phyloP scores from a whole-genome alignment of 306 rosid species.

The Oemleria cerasiformis region DNA sequence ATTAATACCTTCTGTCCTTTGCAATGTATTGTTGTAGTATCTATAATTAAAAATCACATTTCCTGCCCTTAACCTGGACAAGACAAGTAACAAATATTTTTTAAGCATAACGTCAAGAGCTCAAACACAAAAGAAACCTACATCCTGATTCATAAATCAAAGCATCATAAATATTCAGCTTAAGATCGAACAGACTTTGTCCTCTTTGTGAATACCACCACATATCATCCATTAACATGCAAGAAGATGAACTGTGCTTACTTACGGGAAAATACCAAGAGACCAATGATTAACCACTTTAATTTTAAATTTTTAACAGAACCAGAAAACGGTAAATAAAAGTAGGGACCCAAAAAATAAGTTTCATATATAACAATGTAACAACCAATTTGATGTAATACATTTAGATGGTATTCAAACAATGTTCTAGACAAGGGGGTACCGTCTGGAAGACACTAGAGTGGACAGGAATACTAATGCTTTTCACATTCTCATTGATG shows the following conservation, averaged over 20 bases:
- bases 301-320: background rate
- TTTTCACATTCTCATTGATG: too few relatives aligned
- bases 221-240: background rate
- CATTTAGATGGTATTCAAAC: background rate
- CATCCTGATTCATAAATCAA: background rate
- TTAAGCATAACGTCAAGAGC: constrained; percentile 1
- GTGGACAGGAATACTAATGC: background rate
- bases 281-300: background rate
- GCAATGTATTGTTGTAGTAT: constrained; percentile 66
- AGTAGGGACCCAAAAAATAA: background rate
- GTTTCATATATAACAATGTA: background rate
- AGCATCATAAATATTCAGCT: background rate
- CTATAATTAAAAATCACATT: constrained; percentile 68
- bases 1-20: constrained; percentile 67
- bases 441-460: background rate
- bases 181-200: background rate
- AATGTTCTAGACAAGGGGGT: background rate
- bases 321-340: background rate
- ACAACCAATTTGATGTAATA: background rate
- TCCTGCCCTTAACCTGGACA: constrained; percentile 77
- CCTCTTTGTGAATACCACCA: background rate
- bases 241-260: background rate
- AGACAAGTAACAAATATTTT: constrained; percentile 30
- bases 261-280: background rate
- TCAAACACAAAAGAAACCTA: background rate